These are phyloP conservation scores for Alternaria sp. DNA, from an alignment of 2,329 filamentous ascomycete genomes.

Conservation along the genomic window DNA sequence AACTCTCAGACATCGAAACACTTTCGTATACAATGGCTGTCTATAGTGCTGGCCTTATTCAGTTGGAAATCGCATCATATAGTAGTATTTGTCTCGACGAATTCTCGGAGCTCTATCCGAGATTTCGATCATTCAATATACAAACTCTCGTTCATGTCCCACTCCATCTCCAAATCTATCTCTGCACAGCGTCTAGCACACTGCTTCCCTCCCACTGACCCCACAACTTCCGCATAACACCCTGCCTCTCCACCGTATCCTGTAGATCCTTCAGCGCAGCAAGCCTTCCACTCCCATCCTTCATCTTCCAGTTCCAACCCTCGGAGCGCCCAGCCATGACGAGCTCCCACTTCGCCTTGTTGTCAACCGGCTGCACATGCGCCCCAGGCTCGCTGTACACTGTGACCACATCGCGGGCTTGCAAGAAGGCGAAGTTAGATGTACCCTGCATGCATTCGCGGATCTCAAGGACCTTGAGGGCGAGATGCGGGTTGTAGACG, in stretches of 20 bases:
- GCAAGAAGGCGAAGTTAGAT: conserved; percentile 15
- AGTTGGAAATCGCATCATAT: no score
- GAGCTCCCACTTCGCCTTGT: conserved; percentile 13
- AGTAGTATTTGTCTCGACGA: no score
- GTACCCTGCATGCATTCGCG: conserved; percentile 12
- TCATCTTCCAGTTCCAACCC: conserved; percentile 2
- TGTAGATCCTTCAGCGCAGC: conserved; percentile 16
- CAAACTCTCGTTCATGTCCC: no score
- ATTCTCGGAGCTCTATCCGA: no score
- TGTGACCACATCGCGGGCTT: conserved; percentile 12
- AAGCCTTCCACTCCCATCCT: conserved; percentile 10
- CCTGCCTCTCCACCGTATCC: conserved; percentile 12
- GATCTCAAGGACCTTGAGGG: conserved; percentile 12
- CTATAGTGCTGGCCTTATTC: no score
- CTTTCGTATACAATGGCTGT: no score
- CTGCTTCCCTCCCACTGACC: not conserved
- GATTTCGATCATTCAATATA: no score
- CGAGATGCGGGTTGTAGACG: conserved; percentile 10
- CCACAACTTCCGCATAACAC: conserved; percentile 11
- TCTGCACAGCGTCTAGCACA: no score
- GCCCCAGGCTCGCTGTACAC: not conserved
- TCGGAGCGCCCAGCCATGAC: conserved; percentile 10
- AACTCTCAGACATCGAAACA: no score
- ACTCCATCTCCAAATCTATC: no score
- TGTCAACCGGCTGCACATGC: not conserved